Conservation (phyloP, 2,329 filamentous ascomycete species). For the Thermoascus crustaceus region DNA sequence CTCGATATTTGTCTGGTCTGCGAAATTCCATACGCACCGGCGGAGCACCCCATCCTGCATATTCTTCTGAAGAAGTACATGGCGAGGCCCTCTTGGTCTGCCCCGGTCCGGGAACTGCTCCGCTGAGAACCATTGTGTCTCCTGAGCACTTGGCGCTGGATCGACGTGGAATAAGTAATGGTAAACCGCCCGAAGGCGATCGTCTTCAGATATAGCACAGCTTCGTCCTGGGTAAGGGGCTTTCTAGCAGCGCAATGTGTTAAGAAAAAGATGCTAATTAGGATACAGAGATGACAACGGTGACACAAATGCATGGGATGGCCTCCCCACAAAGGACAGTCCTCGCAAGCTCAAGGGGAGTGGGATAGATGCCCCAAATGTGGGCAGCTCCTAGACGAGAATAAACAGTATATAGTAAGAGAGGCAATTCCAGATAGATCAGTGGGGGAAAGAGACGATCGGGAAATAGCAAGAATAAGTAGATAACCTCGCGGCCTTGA, state of each 20-base stretch:
- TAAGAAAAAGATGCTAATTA: no score
- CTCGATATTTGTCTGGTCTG: background rate
- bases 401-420: background rate
- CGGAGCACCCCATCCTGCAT: constrained; percentile 4
- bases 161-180: no score
- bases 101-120: background rate
- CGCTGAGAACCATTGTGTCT: constrained; percentile 2
- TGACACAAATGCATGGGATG: no score
- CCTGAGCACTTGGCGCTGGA: no score
- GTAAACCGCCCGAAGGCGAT: no score
- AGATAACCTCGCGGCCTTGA: background rate
- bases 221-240: no score
- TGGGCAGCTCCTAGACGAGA: background rate
- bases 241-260: no score
- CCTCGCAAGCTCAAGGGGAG: no score
- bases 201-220: no score
- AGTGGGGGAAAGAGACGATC: background rate
- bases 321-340: no score
- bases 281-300: no score
- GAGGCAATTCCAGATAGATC: background rate
- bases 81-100: constrained; percentile 1
- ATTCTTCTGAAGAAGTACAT: background rate
- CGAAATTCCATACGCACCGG: constrained; percentile 3
- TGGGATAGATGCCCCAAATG: no score
- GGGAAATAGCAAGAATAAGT: constrained; percentile 1